Evolutionary conservation across 345 rosid species (phyloP).

Genomic region (Brassica rapa): DNA sequence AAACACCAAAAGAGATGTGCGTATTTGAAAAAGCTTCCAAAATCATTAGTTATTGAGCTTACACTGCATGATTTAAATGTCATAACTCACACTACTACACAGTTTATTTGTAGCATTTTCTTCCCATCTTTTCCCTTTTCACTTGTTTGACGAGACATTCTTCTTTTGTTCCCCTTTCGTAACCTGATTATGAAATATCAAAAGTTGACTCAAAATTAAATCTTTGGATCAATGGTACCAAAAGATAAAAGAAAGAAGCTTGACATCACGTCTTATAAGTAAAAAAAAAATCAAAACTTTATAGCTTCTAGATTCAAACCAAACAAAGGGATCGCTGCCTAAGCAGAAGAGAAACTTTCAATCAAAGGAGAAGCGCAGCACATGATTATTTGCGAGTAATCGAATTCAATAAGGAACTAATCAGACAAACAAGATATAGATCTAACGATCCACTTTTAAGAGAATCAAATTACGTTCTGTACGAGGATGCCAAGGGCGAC

Average conservation of each 20-base stretch:
- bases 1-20: slow-evolving; percentile 7
- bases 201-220: background rate
- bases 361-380: background rate
- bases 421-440: slow-evolving; percentile 13
- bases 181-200: slow-evolving; percentile 16
- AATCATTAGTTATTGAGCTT: slow-evolving; percentile 27
- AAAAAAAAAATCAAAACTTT: background rate
- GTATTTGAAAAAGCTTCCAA: slow-evolving; percentile 25
- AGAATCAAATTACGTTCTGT: slow-evolving; percentile 46
- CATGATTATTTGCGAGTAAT: background rate
- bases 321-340: background rate
- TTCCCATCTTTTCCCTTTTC: background rate
- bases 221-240: background rate
- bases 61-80: slow-evolving; percentile 23
- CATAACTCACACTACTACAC: slow-evolving; percentile 12
- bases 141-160: slow-evolving; percentile 36
- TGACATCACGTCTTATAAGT: background rate
- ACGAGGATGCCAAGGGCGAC: slow-evolving; percentile 56
- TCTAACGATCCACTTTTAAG: background rate
- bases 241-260: background rate
- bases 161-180: slow-evolving; percentile 35
- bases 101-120: slow-evolving; percentile 18
- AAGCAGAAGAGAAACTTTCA: background rate
- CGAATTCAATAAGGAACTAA: background rate
- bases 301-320: background rate